These are phyloP conservation scores for Phytopythium helicoides DNA, from an alignment of 352 stramenopile genomes.

Conservation along the genomic window DNA sequence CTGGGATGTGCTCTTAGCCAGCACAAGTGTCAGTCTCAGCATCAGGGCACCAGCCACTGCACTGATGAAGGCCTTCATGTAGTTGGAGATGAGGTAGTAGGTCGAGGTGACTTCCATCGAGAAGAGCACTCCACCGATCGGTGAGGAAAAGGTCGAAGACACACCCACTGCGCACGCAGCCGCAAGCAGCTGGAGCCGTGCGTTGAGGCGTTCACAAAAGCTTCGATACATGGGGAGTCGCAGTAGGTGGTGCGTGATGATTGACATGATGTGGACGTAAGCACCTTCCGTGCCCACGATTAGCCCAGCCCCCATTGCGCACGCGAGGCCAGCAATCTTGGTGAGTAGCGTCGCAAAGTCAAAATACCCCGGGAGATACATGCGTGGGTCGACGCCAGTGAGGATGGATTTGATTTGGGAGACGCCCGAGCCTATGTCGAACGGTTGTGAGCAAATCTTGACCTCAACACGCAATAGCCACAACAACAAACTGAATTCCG, in stretches of 20 bases:
- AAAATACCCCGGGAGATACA: slow-evolving; percentile 85
- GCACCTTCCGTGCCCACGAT: slow-evolving; percentile 97
- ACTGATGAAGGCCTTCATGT: slow-evolving; percentile 88
- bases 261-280: slow-evolving; percentile 97
- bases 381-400: slow-evolving; percentile 75
- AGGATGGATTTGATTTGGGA: slow-evolving; percentile 90
- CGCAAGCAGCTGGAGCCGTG: slow-evolving; percentile 85
- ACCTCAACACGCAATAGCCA: too few relatives aligned
- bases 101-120: slow-evolving; percentile 92
- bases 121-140: slow-evolving; percentile 94
- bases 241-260: slow-evolving; percentile 91
- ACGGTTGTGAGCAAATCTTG: neutral
- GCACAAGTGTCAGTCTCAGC: slow-evolving; percentile 63
- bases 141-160: slow-evolving; percentile 91
- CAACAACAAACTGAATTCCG: too few relatives aligned
- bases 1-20: slow-evolving; percentile 52
- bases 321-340: slow-evolving; percentile 93
- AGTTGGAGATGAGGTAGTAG: slow-evolving; percentile 90
- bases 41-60: slow-evolving; percentile 75
- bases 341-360: slow-evolving; percentile 79
- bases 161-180: slow-evolving; percentile 92
- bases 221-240: slow-evolving; percentile 61
- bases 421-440: slow-evolving; percentile 57
- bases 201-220: slow-evolving; percentile 77
- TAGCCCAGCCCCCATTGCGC: slow-evolving; percentile 91